phyloP scores from a whole-genome alignment of 495 filamentous ascomycete genomes.

The Bombardia bombarda region DNA sequence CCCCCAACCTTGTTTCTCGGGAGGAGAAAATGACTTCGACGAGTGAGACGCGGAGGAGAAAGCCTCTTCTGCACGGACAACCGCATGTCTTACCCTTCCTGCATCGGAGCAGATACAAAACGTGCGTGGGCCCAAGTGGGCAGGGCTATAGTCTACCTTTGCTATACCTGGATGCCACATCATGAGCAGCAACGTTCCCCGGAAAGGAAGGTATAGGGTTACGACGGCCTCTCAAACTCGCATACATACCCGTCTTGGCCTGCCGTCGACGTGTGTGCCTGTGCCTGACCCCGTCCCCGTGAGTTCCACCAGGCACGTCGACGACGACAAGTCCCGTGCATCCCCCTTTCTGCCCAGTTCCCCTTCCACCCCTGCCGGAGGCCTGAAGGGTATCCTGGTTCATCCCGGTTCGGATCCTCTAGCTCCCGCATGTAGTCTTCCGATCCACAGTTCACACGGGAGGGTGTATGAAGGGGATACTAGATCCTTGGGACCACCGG shows the following conservation, averaged over 20 bases:
- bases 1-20: background rate
- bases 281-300: background rate
- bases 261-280: background rate
- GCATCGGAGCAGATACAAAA: too few relatives aligned
- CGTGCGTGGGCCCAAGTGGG: background rate
- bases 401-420: background rate
- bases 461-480: background rate
- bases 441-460: background rate
- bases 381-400: background rate
- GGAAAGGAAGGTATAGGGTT: too few relatives aligned
- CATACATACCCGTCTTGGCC: background rate
- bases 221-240: background rate
- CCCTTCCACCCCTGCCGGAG: background rate
- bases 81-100: conserved; percentile 1
- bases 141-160: background rate
- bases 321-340: background rate
- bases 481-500: conserved; percentile 5
- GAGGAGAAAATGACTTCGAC: background rate
- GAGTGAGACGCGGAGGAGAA: conserved; percentile 4
- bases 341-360: background rate
- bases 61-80: conserved; percentile 1
- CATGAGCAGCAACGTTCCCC: too few relatives aligned
- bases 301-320: background rate
- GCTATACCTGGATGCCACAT: too few relatives aligned
- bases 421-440: background rate